These are phyloP conservation scores for Talaromyces trachyspermus DNA, from an alignment of 495 filamentous ascomycete genomes.

Conservation along the genomic window DNA sequence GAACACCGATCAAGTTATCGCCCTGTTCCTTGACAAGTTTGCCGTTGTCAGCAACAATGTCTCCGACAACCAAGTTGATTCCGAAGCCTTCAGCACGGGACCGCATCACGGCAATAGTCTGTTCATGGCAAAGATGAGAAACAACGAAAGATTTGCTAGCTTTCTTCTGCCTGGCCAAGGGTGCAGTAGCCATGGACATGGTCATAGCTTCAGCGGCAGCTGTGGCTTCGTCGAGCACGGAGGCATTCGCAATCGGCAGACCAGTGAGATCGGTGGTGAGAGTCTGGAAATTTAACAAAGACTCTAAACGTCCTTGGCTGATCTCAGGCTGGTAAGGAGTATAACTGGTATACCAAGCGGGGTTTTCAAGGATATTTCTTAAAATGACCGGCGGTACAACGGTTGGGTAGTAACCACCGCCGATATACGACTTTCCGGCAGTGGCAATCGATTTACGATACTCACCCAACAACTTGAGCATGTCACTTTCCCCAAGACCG, in stretches of 20 bases:
- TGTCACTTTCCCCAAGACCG: conserved; percentile 58
- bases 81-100: conserved; percentile 92
- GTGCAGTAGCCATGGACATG: conserved; percentile 73
- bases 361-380: conserved; percentile 87
- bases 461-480: conserved; percentile 53
- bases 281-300: conserved; percentile 94
- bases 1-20: conserved; percentile 79
- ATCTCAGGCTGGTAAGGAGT: conserved; percentile 98
- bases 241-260: conserved; percentile 88
- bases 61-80: conserved; percentile 66
- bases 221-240: conserved; percentile 86
- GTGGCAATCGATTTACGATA: conserved; percentile 60
- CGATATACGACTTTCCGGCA: conserved; percentile 60
- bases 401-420: conserved; percentile 82
- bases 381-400: conserved; percentile 87
- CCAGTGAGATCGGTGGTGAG: conserved; percentile 85
- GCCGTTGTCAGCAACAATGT: conserved; percentile 57
- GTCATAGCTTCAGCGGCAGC: conserved; percentile 98
- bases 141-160: conserved; percentile 76
- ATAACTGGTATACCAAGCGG: conserved; percentile 98
- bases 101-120: conserved; percentile 79
- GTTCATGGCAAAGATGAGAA: conserved; percentile 75
- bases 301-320: conserved; percentile 89
- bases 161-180: conserved; percentile 64
- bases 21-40: conserved; percentile 64